phyloP scores from a whole-genome alignment of 108 stramenopile species.

The Fragilaria crotonensis region DNA sequence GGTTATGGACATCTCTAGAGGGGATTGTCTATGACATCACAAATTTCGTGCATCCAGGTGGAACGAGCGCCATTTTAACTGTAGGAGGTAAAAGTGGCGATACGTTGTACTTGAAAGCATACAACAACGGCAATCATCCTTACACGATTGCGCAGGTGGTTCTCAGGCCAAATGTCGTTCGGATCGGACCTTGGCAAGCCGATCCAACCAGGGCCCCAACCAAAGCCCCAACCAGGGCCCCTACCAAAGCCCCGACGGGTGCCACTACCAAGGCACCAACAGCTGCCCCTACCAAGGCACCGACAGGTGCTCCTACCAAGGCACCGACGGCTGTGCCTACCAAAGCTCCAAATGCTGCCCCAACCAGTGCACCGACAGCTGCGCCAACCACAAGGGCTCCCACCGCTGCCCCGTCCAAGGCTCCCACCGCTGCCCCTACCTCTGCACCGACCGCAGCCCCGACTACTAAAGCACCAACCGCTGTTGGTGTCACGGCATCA shows the following conservation, averaged over 20 bases:
- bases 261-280: constrained; percentile 14
- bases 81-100: no score
- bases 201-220: constrained; percentile 12
- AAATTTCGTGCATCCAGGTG: no score
- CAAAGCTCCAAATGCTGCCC: background rate
- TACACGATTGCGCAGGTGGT: no score
- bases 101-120: no score
- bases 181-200: no score
- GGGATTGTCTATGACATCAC: no score
- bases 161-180: no score
- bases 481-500: background rate
- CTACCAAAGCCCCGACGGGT: constrained; percentile 6
- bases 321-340: constrained; percentile 4
- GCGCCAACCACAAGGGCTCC: constrained; percentile 10
- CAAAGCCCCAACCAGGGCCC: constrained; percentile 10
- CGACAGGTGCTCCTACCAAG: constrained; percentile 11
- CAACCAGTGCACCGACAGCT: background rate
- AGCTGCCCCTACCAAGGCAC: constrained; percentile 10
- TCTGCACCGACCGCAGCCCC: background rate
- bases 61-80: no score
- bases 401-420: constrained; percentile 14
- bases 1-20: no score
- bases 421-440: constrained; percentile 11
- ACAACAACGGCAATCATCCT: no score
- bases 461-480: background rate